Conservation (phyloP, 1,284 basidiomycete species). For the Cystobasidium sp. region DNA sequence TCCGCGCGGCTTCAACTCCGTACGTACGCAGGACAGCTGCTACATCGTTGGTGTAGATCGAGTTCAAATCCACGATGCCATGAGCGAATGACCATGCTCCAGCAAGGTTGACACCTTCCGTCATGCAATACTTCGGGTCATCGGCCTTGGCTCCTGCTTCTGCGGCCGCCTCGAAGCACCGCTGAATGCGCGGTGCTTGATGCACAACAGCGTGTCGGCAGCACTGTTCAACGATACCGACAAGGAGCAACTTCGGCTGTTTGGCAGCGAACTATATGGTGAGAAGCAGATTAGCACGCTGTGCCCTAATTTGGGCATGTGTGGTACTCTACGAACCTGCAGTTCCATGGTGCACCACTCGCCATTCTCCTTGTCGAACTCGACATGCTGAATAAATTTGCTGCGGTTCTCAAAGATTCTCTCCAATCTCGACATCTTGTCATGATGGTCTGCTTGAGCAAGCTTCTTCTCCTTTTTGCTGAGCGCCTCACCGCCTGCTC, state of each 20-base stretch:
- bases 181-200: conserved; percentile 81
- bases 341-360: conserved; percentile 76
- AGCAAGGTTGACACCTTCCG: conserved; percentile 84
- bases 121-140: conserved; percentile 57
- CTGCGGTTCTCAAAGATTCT: conserved; percentile 62
- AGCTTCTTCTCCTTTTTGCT: conserved; percentile 52
- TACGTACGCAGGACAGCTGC: conserved; percentile 89
- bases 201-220: conserved; percentile 83
- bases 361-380: conserved; percentile 68
- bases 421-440: conserved; percentile 57
- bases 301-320: conserved; percentile 6
- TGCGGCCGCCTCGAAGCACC: conserved; percentile 72
- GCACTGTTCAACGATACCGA: conserved; percentile 84
- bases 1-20: conserved; percentile 61
- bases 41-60: conserved; percentile 93
- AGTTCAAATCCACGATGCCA: conserved; percentile 78
- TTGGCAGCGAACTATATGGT: conserved; percentile 30
- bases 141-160: conserved; percentile 52
- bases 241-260: conserved; percentile 81
- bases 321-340: conserved; percentile 64
- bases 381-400: conserved; percentile 67
- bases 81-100: conserved; percentile 88
- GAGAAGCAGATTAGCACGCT: neutral
- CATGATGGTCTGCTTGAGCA: conserved; percentile 59
- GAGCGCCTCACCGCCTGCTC: conserved; percentile 59